Evolutionary conservation across 768 basidiomycete species (phyloP).

Genomic region (Tricholoma hemisulphureum): DNA sequence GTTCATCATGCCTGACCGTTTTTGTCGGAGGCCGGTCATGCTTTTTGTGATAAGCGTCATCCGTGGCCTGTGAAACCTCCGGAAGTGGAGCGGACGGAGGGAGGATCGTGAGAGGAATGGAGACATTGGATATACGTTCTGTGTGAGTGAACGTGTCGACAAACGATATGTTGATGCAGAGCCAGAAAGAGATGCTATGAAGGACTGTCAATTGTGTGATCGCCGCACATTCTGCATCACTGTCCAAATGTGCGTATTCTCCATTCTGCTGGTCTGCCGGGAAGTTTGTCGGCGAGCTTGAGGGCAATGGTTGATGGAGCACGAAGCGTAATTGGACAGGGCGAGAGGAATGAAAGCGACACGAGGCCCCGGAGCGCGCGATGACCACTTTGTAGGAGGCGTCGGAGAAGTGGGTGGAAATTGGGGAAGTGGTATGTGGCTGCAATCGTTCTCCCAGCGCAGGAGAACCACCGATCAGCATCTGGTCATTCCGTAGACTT

Average conservation of each 20-base stretch:
- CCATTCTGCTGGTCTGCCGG: conserved; percentile 41
- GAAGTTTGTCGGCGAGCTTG: conserved; percentile 48
- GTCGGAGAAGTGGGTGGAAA: conserved; percentile 38
- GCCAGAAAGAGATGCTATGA: conserved; percentile 76
- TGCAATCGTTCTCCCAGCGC: conserved; percentile 27
- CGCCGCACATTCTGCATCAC: conserved; percentile 65
- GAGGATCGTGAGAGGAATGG: conserved; percentile 69
- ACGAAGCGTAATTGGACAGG: conserved; percentile 79
- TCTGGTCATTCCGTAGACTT: background rate
- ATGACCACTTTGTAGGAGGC: conserved; percentile 55
- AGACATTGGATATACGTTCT: conserved; percentile 61
- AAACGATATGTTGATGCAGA: conserved; percentile 76
- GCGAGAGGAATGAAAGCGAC: conserved; percentile 79
- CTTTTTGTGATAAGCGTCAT: conserved; percentile 82
- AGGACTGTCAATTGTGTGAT: conserved; percentile 82
- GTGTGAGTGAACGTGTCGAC: conserved; percentile 67
- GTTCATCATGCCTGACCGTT: conserved; percentile 70
- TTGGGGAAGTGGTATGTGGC: conserved; percentile 32
- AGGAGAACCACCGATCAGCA: conserved; percentile 30
- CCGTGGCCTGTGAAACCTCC: conserved; percentile 69
- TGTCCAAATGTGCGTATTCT: conserved; percentile 48
- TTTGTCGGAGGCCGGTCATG: conserved; percentile 76
- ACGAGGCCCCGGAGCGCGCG: conserved; percentile 86
- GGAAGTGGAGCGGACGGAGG: conserved; percentile 78
- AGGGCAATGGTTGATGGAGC: conserved; percentile 61